phyloP scores from a whole-genome alignment of 1,284 basidiomycete species.

The Moesziomyces antarcticus region DNA sequence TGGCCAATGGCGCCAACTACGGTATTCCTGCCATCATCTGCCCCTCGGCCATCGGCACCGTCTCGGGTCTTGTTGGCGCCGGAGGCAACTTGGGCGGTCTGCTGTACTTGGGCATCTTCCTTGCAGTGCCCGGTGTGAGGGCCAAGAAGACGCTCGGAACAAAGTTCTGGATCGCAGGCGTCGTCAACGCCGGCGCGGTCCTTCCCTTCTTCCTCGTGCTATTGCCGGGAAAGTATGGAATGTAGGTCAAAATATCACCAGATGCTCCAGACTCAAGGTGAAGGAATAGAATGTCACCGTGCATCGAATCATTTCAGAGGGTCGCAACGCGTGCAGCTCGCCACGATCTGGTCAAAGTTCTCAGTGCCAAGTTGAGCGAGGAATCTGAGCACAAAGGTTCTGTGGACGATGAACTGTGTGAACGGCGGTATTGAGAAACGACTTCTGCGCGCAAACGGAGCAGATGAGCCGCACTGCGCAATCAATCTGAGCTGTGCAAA shows the following conservation, averaged over 20 bases:
- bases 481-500: too few species aligned
- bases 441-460: too few species aligned
- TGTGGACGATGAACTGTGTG: too few species aligned
- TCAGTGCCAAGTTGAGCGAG: too few species aligned
- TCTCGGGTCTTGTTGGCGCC: slow-evolving; percentile 57
- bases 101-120: slow-evolving; percentile 53
- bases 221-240: slow-evolving; percentile 39
- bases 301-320: too few species aligned
- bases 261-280: too few species aligned
- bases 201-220: slow-evolving; percentile 51
- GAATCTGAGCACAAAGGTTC: too few species aligned
- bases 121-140: slow-evolving; percentile 46
- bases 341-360: too few species aligned
- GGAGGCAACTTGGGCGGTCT: slow-evolving; percentile 60
- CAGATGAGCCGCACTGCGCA: too few species aligned
- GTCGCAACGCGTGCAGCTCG: too few species aligned
- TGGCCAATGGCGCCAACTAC: slow-evolving; percentile 60
- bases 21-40: slow-evolving; percentile 53
- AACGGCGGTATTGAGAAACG: too few species aligned
- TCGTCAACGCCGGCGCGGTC: slow-evolving; percentile 54
- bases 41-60: slow-evolving; percentile 55
- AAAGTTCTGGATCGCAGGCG: slow-evolving; percentile 62
- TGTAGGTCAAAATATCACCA: slow-evolving; percentile 2
- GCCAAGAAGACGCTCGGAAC: slow-evolving; percentile 44
- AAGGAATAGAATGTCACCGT: not conserved